Percentiles rank a stretch among this genome's conserved stretches.
Conservation (phyloP, 495 filamentous ascomycete genomes). For the Tetracladium setigerum region DNA sequence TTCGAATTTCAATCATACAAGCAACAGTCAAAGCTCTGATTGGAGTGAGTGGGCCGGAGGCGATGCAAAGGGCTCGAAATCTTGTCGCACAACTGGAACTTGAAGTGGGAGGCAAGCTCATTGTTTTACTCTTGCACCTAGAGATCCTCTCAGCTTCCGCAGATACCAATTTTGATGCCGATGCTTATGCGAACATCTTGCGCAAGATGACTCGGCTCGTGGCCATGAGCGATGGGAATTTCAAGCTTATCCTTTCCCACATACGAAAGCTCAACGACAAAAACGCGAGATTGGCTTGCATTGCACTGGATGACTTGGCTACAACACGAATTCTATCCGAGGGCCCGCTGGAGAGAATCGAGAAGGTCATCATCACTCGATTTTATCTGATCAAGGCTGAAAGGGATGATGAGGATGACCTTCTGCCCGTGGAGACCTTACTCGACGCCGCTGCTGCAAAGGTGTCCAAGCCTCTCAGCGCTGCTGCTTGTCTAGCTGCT, state of each 20-base stretch:
- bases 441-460: slow-evolving; percentile 30
- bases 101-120: slow-evolving; percentile 52
- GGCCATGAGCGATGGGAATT: slow-evolving; percentile 50
- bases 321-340: slow-evolving; percentile 30
- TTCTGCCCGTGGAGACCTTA: slow-evolving; percentile 29
- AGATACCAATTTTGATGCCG: slow-evolving; percentile 37
- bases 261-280: slow-evolving; percentile 57
- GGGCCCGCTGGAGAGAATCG: slow-evolving; percentile 47
- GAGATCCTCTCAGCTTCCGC: slow-evolving; percentile 47
- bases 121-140: slow-evolving; percentile 62
- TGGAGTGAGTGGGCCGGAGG: slow-evolving; percentile 33
- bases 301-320: slow-evolving; percentile 55
- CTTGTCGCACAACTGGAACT: slow-evolving; percentile 50
- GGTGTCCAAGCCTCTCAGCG: slow-evolving; percentile 32
- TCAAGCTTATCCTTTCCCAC: slow-evolving; percentile 64
- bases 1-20: slow-evolving; percentile 60
- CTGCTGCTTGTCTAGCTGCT: slow-evolving; percentile 57
- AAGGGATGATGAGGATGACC: slow-evolving; percentile 19
- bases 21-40: slow-evolving; percentile 48
- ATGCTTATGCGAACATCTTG: slow-evolving; percentile 42
- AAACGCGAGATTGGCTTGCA: slow-evolving; percentile 40
- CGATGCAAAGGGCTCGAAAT: slow-evolving; percentile 44
- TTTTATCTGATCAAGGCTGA: slow-evolving; percentile 47
- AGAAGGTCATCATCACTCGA: slow-evolving; percentile 54
- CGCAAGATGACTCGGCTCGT: slow-evolving; percentile 47